Conservation (phyloP, 306 rosid genomes). For the Ceratonia siliqua region DNA sequence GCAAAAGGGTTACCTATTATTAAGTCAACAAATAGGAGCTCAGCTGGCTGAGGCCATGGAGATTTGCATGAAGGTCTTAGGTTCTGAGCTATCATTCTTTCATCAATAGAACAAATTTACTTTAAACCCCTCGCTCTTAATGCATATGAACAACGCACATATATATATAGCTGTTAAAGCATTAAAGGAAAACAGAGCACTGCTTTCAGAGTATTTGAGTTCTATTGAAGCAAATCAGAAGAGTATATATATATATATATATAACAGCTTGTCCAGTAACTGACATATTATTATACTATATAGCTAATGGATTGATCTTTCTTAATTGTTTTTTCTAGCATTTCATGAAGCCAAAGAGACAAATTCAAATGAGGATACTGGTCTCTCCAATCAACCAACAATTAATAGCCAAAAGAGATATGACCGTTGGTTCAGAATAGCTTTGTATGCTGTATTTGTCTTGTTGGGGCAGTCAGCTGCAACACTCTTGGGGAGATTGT, state of each 20-base stretch:
- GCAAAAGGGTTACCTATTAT: no score
- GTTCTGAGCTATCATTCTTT: no score
- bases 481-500: constrained; percentile 40
- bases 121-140: no score
- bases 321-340: background rate
- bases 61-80: background rate
- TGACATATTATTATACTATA: background rate
- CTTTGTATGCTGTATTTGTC: constrained; percentile 22
- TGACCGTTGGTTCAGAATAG: constrained; percentile 33
- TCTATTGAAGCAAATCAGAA: no score
- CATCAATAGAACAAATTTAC: no score
- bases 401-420: background rate
- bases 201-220: no score
- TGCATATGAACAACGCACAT: no score
- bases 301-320: background rate
- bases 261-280: background rate
- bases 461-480: constrained; percentile 39
- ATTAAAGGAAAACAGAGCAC: no score
- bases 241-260: no score
- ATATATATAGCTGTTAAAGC: no score
- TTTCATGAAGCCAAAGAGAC: constrained; percentile 22
- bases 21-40: no score
- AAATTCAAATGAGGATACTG: background rate
- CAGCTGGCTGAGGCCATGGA: background rate
- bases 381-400: background rate